phyloP scores from a whole-genome alignment of 225 moss, liverwort and hornwort genomes.

The Climacium dendroides region DNA sequence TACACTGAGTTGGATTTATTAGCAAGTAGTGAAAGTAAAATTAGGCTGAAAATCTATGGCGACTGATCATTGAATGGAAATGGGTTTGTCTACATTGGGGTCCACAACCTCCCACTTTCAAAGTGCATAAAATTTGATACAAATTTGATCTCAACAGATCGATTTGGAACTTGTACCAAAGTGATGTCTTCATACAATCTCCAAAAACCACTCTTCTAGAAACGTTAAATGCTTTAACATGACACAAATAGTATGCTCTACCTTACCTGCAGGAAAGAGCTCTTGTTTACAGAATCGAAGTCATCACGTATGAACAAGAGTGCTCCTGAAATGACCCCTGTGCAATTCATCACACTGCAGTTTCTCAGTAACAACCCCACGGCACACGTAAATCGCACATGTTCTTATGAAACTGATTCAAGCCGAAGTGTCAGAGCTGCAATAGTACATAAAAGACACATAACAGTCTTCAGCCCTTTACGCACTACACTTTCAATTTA shows the following conservation, averaged over 20 bases:
- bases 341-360: neutral
- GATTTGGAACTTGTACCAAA: neutral
- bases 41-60: neutral
- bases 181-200: neutral
- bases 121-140: neutral
- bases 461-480: neutral
- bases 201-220: neutral
- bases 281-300: slow-evolving; percentile 59
- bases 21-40: neutral
- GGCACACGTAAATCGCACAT: neutral
- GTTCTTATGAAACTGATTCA: neutral
- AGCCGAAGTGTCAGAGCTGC: neutral
- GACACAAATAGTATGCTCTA: neutral
- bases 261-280: slow-evolving; percentile 70
- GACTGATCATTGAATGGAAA: no score
- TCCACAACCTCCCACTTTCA: neutral
- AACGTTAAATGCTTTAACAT: neutral
- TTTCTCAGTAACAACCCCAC: neutral
- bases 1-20: neutral
- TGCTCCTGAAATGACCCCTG: slow-evolving; percentile 95
- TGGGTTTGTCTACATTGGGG: neutral
- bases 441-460: neutral
- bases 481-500: no score
- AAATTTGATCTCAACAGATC: neutral
- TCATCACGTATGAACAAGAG: slow-evolving; percentile 90